These are phyloP conservation scores for Arthrobotrys sinensis DNA, from an alignment of 2,329 filamentous ascomycete genomes.

Conservation along the genomic window DNA sequence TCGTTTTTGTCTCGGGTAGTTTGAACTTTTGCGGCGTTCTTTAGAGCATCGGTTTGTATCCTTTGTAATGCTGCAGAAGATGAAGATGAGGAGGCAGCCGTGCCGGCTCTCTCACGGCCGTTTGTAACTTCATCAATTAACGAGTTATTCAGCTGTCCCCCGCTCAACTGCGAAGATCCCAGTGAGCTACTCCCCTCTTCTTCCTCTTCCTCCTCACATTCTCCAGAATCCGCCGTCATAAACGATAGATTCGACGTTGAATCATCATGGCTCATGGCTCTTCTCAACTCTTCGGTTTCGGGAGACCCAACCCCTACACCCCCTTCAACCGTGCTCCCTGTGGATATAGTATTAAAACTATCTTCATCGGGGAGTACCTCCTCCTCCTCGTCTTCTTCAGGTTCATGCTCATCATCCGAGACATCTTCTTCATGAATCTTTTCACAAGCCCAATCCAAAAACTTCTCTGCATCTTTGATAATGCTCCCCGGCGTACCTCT, in stretches of 20 bases:
- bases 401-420: slow-evolving; percentile 60
- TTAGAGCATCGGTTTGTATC: slow-evolving; percentile 34
- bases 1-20: slow-evolving; percentile 54
- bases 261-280: slow-evolving; percentile 51
- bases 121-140: slow-evolving; percentile 62
- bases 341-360: slow-evolving; percentile 39
- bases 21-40: slow-evolving; percentile 26
- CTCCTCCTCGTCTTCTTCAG: slow-evolving; percentile 21
- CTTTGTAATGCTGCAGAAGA: slow-evolving; percentile 66
- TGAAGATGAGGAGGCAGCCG: slow-evolving; percentile 67
- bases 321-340: slow-evolving; percentile 64
- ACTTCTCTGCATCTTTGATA: slow-evolving; percentile 83
- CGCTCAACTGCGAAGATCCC: slow-evolving; percentile 43
- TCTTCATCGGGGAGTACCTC: slow-evolving; percentile 49
- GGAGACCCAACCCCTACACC: not conserved
- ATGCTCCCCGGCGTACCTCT: slow-evolving; percentile 87
- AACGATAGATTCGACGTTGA: slow-evolving; percentile 56
- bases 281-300: slow-evolving; percentile 45
- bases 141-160: slow-evolving; percentile 44
- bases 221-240: slow-evolving; percentile 64
- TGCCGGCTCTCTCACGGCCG: slow-evolving; percentile 61
- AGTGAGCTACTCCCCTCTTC: slow-evolving; percentile 19
- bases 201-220: slow-evolving; percentile 65
- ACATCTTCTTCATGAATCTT: slow-evolving; percentile 68
- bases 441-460: slow-evolving; percentile 81